Evolutionary conservation across 2,329 filamentous ascomycete species (phyloP), one percentile per base, ranked within the genome.

Genomic region (Thielaviopsis musarum): DNA sequence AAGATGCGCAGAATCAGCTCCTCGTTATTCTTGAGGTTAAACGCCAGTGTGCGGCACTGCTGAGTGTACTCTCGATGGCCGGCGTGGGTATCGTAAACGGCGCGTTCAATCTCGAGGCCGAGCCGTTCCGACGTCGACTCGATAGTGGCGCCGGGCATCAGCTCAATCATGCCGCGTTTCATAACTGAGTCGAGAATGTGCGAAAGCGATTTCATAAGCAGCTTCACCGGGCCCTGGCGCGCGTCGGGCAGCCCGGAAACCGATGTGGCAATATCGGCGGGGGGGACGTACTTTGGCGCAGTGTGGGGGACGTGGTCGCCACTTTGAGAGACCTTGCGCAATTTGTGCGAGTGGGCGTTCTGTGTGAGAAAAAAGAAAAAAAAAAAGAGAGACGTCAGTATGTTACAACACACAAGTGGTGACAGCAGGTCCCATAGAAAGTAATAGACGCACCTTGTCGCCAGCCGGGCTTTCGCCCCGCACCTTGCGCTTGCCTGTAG

Each of bases 1-100:
- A 97, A 75, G 58, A 98, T 75, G 49, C 85, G 82, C 66, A 84
- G 80, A 57, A 87, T 81, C 52, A 98, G 76, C 65, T 89, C 83
- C 59, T 83, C 73, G 69, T 98, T 98, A 68, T 84, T 85, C 77
- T 95, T 95, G 62, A 96, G 76, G 72, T 97, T 97, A 72, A 88
- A 87, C 55, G 83, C 75, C 64, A 98, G 80, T 52, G 85, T 82
- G 63, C 89, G 83, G 65, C 90, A 79, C 70, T 95, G 81, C 38
- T 74, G 73, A 15, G 68, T 74, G 65, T 82, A 83, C 57, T 81
- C 73, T 61, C 74, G 73, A 24, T 75, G 73, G 38, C 71, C 72
- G 0, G 75, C 73, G 59, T 84, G 78, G 0, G 75, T 77, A 62
- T 80, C 78, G 60, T 77, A 74, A 15, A 84, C 78, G 3, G 81